Evolutionary conservation across 108 stramenopile genomes (phyloP).

Genomic region (Cyclostephanos invisitatus): DNA sequence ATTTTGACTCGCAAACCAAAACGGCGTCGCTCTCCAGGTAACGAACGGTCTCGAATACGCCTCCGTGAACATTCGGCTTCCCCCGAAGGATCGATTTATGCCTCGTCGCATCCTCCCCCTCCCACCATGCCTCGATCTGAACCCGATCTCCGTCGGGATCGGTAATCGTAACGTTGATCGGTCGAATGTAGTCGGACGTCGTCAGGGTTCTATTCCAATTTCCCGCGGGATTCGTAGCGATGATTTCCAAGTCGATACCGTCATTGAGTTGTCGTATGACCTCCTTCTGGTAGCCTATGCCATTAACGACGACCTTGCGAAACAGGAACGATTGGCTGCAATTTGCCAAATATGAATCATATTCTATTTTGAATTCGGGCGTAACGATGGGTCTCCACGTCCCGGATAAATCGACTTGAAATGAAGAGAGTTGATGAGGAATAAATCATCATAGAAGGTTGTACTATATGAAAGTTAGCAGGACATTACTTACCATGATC

Average conservation of each 20-base stretch:
- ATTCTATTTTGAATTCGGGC: slow-evolving; percentile 35
- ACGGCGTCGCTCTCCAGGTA: slow-evolving; percentile 28
- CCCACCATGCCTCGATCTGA: slow-evolving; percentile 55
- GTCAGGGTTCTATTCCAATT: slow-evolving; percentile 52
- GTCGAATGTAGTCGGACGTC: slow-evolving; percentile 13
- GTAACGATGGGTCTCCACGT: slow-evolving; percentile 40
- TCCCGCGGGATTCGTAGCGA: slow-evolving; percentile 43
- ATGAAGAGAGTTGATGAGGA: background rate
- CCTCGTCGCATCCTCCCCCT: slow-evolving; percentile 36
- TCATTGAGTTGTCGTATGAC: slow-evolving; percentile 26
- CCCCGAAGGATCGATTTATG: slow-evolving; percentile 45
- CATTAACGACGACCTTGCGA: slow-evolving; percentile 44
- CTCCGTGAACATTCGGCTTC: slow-evolving; percentile 28
- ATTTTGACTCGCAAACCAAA: slow-evolving; percentile 34
- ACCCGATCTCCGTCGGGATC: slow-evolving; percentile 55
- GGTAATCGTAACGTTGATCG: slow-evolving; percentile 22
- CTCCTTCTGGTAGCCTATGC: slow-evolving; percentile 28
- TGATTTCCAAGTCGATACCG: slow-evolving; percentile 22
- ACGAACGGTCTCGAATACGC: slow-evolving; percentile 28
- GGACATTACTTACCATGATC: background rate
- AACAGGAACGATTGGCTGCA: slow-evolving; percentile 44
- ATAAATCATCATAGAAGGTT: background rate
- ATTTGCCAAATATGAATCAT: slow-evolving; percentile 37
- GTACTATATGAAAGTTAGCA: background rate
- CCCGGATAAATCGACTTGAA: slow-evolving; percentile 33